Evolutionary conservation across 345 rosid species (phyloP), one percentile per base, ranked within the genome.

Genomic region (Microcos paniculata): DNA sequence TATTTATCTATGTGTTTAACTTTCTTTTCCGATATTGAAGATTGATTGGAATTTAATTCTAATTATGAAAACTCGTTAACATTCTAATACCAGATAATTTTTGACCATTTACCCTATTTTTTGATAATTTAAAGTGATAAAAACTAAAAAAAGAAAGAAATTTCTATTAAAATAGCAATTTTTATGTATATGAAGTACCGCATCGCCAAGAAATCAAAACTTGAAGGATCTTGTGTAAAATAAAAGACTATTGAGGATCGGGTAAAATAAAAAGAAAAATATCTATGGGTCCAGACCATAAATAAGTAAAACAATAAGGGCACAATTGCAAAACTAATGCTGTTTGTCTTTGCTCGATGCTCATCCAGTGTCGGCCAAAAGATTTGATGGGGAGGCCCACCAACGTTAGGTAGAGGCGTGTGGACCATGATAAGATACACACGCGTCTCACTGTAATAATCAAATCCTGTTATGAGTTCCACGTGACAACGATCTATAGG

Each of bases 291-390:
- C 1, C 0, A 33, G 49, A 1, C 0, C 23, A 18, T 16, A 63
- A 72, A 79, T 78, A 46, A 16, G 8, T 0, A n/a, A 67, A 75
- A 67, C 0, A 5, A 0, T 6, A 21, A 74, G 78, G 80, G 78
- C 11, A 4, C 8, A 4, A 61, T 8, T 10, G 73, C 70, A 77
- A 79, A 74, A 10, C 13, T n/a, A 0, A 3, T 30, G 24, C n/a
- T 40, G 6, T 35, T 10, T 48, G 8, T 14, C 21, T 65, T n/a
- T 45, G 18, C 23, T 14, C 21, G 59, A 15, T 45, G 18, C 23
- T 19, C 49, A 4, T 56, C 18, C 35, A 24, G 84, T 82, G 90
- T 86, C 91, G 90, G 88, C 86, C 78, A 57, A 70, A 80, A 57
- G 49, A 81, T 58, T 71, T 53, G 45, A 45, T 49, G 49, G 21